phyloP scores from a whole-genome alignment of 1,284 basidiomycete genomes.

The Chondrostereum purpureum region DNA sequence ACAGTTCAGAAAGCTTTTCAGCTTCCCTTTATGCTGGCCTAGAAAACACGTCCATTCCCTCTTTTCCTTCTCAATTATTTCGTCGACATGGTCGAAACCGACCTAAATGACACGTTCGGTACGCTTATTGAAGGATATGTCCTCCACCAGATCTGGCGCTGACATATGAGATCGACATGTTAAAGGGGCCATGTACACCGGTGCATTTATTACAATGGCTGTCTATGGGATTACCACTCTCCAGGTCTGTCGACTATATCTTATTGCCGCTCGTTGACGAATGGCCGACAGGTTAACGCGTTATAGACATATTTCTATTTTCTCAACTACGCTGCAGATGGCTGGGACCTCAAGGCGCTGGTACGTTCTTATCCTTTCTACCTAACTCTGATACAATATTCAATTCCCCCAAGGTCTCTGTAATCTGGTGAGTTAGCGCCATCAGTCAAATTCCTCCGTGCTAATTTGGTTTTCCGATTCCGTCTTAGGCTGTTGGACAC shows the following conservation, averaged over 20 bases:
- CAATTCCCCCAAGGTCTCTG: too few relatives aligned
- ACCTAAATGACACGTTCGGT: slow-evolving; percentile 6
- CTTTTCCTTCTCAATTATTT: not conserved
- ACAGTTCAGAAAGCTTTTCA: too few relatives aligned
- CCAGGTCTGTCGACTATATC: slow-evolving; percentile 23
- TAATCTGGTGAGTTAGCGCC: too few relatives aligned
- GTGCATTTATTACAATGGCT: slow-evolving; percentile 26
- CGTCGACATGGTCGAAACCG: not conserved
- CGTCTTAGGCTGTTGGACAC: slow-evolving; percentile 38
- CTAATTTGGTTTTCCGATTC: too few relatives aligned
- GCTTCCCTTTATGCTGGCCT: not conserved
- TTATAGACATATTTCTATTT: slow-evolving; percentile 36
- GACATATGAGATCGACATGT: not conserved
- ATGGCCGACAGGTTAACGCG: not conserved
- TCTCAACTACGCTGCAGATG: slow-evolving; percentile 29
- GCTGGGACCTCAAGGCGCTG: slow-evolving; percentile 23
- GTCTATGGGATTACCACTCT: slow-evolving; percentile 35
- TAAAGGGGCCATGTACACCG: slow-evolving; percentile 17
- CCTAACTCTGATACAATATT: not conserved
- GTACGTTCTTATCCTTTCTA: slow-evolving; percentile 19
- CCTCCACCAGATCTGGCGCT: not conserved
- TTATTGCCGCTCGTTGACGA: not conserved
- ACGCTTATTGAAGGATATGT: not conserved
- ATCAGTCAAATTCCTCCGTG: too few relatives aligned
- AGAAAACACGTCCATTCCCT: not conserved